Percentiles rank a stretch among this genome's conserved stretches.
Evolutionary conservation across 129 eudicot species (phyloP).

Genomic region (Mikania micrantha): DNA sequence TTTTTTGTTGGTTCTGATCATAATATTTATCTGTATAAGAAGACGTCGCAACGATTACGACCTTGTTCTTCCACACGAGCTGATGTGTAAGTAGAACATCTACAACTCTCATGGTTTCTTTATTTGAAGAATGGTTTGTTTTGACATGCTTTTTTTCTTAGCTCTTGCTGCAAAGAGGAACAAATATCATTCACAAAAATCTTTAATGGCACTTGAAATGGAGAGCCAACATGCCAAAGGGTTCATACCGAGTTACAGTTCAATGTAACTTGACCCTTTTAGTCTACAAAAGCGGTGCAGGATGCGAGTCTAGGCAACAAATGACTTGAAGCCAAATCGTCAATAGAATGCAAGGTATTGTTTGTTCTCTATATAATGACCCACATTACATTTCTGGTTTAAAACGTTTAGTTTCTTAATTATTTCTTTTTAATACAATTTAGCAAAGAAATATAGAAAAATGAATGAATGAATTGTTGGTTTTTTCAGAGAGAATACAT

Average conservation of each 20-base stretch:
- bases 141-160: constrained; percentile 18
- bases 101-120: background rate
- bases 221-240: constrained; percentile 99
- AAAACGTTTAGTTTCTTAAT: background rate
- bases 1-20: constrained; percentile 31
- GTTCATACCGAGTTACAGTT: constrained; percentile 60
- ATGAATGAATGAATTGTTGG: background rate
- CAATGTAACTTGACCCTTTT: constrained; percentile 27
- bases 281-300: constrained; percentile 21
- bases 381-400: background rate
- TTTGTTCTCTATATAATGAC: background rate
- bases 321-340: constrained; percentile 11
- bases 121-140: background rate
- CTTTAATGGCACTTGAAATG: constrained; percentile 94
- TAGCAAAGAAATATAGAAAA: background rate
- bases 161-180: constrained; percentile 92
- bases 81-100: constrained; percentile 54
- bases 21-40: constrained; percentile 44
- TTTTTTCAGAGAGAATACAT: background rate
- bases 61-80: constrained; percentile 79
- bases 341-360: constrained; percentile 29
- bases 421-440: background rate
- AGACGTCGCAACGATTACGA: constrained; percentile 76
- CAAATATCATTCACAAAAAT: constrained; percentile 83
- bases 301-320: background rate